phyloP scores from a whole-genome alignment of 371 early-diverging fungal genomes.

The Syncephalastrum racemosum region DNA sequence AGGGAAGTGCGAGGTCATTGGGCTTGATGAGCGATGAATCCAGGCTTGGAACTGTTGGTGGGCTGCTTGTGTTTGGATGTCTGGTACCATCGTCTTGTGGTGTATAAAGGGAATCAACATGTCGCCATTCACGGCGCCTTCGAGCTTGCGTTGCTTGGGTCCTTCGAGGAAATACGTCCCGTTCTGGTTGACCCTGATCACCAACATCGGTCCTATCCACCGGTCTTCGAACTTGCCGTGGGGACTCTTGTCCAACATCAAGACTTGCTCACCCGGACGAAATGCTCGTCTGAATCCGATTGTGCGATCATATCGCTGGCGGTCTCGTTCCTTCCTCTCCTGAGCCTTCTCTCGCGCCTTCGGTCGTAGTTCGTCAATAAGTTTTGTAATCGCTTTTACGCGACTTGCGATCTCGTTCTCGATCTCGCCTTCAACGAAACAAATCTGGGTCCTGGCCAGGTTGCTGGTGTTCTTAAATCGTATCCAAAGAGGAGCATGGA shows the following conservation, averaged over 20 bases:
- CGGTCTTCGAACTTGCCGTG: slow-evolving; percentile 8
- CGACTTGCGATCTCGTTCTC: slow-evolving; percentile 10
- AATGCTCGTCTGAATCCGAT: not conserved
- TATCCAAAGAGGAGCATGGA: slow-evolving; percentile 21
- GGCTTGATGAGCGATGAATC: slow-evolving; percentile 2
- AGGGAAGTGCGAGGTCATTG: too few species aligned
- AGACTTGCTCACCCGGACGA: slow-evolving; percentile 1
- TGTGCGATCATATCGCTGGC: not conserved
- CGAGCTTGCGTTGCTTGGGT: slow-evolving; percentile 4
- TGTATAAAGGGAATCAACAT: not conserved
- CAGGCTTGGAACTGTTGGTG: slow-evolving; percentile 15
- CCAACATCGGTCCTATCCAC: slow-evolving; percentile 21
- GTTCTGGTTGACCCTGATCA: slow-evolving; percentile 6
- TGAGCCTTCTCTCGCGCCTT: slow-evolving; percentile 2
- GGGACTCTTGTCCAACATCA: slow-evolving; percentile 2
- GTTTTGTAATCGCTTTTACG: not conserved
- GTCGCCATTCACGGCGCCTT: slow-evolving; percentile 21
- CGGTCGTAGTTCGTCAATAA: not conserved
- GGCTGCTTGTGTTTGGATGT: slow-evolving; percentile 3
- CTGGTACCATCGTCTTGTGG: slow-evolving; percentile 15
- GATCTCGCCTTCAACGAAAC: slow-evolving; percentile 20
- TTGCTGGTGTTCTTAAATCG: slow-evolving; percentile 15
- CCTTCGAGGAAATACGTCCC: slow-evolving; percentile 17
- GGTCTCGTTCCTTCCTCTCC: not conserved
- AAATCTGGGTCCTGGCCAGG: slow-evolving; percentile 18